These are phyloP conservation scores for Dendrobium chrysotoxum DNA, from an alignment of 106 monocot genomes.

Conservation along the genomic window DNA sequence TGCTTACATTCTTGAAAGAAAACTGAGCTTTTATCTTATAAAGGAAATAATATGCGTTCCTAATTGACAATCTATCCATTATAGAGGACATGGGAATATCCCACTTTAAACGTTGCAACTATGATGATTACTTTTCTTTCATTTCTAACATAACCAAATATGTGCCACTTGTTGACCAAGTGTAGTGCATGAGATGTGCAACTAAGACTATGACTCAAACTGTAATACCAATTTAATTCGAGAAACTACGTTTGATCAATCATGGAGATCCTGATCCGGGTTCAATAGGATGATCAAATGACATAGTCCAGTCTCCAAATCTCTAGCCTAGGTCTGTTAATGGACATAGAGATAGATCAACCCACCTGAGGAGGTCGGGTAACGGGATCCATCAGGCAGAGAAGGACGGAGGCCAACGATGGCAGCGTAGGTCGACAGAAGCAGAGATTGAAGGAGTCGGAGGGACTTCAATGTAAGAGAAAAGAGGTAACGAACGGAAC, in stretches of 20 bases:
- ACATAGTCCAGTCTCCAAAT: not conserved
- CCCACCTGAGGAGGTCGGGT: not conserved
- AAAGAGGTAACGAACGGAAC: not conserved
- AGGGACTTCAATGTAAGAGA: not conserved
- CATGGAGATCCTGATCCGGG: not conserved
- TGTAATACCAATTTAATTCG: not conserved
- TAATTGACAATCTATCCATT: not conserved
- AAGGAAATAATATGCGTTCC: not conserved
- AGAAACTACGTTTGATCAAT: not conserved
- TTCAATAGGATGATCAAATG: not conserved
- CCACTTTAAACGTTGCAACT: not conserved
- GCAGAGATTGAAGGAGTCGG: not conserved
- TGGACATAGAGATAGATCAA: not conserved
- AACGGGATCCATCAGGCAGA: slow-evolving; percentile 1
- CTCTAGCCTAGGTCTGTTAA: not conserved
- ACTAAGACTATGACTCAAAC: not conserved
- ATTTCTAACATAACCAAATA: slow-evolving; percentile 3
- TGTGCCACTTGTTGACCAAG: not conserved
- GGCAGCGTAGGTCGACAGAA: not conserved
- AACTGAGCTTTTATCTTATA: not conserved
- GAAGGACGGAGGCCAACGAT: not conserved
- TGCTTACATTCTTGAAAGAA: not conserved
- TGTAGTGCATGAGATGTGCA: not conserved
- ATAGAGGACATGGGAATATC: not conserved
- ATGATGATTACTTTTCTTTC: not conserved